Percentiles rank a stretch among this genome's conserved stretches.
phyloP scores from a whole-genome alignment of 352 stramenopile species.

The Phytopythium mirpurense region DNA sequence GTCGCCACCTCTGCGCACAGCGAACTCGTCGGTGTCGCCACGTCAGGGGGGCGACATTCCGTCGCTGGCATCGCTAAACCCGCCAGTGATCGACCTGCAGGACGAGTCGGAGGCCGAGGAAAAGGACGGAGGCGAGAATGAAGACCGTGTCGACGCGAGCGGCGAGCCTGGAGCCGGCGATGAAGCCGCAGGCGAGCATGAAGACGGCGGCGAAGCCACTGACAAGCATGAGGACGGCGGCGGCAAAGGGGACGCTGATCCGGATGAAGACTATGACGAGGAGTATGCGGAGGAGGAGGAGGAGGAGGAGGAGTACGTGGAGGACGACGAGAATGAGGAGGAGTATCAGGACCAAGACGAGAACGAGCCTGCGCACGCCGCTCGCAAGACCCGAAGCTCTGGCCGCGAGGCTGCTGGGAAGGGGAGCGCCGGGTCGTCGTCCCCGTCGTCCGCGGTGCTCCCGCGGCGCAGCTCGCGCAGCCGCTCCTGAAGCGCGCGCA shows the following conservation, averaged over 20 bases:
- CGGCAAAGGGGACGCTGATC: background rate
- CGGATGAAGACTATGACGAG: background rate
- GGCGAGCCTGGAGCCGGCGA: too few species aligned
- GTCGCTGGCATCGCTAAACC: background rate
- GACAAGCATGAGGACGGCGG: background rate
- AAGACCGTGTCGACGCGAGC: too few species aligned
- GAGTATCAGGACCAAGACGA: background rate
- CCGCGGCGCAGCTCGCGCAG: background rate
- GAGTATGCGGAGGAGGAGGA: background rate
- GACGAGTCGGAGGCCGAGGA: conserved; percentile 27
- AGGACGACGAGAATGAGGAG: background rate
- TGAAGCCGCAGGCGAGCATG: too few species aligned
- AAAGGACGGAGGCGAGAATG: conserved; percentile 7
- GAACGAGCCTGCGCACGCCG: background rate
- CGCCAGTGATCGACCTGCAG: conserved; percentile 23
- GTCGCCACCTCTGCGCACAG: background rate
- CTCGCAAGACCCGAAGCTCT: background rate
- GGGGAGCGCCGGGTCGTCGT: background rate
- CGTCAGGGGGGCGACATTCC: background rate
- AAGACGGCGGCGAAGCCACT: too few species aligned
- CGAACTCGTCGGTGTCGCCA: background rate
- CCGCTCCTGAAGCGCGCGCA: background rate
- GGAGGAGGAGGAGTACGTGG: background rate
- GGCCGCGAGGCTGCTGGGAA: background rate
- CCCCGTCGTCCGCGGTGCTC: background rate